Percentiles rank a stretch among this genome's conserved stretches.
Evolutionary conservation across 768 basidiomycete species (phyloP).

Genomic region (Trametes villosa): DNA sequence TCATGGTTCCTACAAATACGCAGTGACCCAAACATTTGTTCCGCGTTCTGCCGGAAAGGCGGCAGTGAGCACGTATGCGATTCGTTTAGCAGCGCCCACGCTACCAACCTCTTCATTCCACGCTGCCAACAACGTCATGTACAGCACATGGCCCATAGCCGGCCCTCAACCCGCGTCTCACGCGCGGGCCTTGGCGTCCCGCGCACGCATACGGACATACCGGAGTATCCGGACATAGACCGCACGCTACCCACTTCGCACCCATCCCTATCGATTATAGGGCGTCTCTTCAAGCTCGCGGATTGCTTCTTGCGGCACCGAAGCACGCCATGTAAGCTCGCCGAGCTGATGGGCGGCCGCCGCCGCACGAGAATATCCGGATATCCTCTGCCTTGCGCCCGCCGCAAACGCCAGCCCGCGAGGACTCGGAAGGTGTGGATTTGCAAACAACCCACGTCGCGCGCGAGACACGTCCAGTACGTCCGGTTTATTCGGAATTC

Average conservation of each 20-base stretch:
- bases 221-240: background rate
- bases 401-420: background rate
- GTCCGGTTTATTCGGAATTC: constrained; percentile 15
- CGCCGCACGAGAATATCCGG: background rate
- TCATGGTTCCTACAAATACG: no score
- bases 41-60: no score
- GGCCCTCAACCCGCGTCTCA: no score
- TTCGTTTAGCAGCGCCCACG: no score
- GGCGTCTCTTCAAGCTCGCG: background rate
- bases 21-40: no score
- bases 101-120: no score
- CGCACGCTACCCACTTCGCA: background rate
- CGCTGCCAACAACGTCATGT: no score
- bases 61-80: no score
- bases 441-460: background rate
- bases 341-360: background rate
- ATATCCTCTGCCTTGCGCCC: background rate
- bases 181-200: no score
- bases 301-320: constrained; percentile 1
- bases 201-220: no score
- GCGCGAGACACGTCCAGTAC: background rate
- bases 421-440: background rate
- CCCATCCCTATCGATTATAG: background rate
- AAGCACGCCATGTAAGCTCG: background rate
- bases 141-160: no score